Evolutionary conservation across 1,284 basidiomycete genomes (phyloP).

Genomic region (Ganoderma leucocontextum): DNA sequence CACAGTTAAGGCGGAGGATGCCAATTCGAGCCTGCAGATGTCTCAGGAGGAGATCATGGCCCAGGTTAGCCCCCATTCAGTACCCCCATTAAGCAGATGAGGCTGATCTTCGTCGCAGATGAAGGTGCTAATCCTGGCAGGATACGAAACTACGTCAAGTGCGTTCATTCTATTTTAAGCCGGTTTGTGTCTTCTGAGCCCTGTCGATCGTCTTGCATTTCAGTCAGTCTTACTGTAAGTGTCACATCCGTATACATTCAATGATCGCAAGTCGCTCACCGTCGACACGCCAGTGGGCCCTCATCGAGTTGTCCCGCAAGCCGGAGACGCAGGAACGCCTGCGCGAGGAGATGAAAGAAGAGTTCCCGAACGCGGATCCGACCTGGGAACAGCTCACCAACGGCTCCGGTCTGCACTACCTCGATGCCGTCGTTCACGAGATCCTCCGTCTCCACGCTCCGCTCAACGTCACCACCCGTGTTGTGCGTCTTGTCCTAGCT

Average conservation of each 20-base stretch:
- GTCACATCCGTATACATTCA: not conserved
- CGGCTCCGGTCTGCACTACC: conserved; percentile 41
- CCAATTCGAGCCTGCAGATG: conserved; percentile 54
- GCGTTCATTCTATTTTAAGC: conserved; percentile 20
- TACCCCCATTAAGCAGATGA: not conserved
- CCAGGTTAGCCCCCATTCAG: conserved; percentile 44
- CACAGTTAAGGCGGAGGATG: conserved; percentile 60
- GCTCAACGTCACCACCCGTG: conserved; percentile 31
- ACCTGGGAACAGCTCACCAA: conserved; percentile 45
- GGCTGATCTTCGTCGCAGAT: conserved; percentile 36
- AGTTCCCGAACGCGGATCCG: conserved; percentile 40
- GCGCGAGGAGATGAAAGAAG: conserved; percentile 47
- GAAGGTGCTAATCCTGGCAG: conserved; percentile 49
- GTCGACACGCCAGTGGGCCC: conserved; percentile 34
- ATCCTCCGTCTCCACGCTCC: conserved; percentile 38
- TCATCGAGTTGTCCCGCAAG: conserved; percentile 45
- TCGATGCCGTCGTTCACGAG: conserved; percentile 46
- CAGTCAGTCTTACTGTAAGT: conserved; percentile 36
- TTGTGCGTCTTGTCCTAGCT: conserved; percentile 24
- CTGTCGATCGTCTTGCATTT: not conserved
- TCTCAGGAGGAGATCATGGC: conserved; percentile 74
- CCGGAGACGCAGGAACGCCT: conserved; percentile 49
- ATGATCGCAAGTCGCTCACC: not conserved
- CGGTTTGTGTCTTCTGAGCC: not conserved
- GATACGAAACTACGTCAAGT: conserved; percentile 55